Evolutionary conservation across 1,139 yeast genomes (phyloP).

Genomic region (Geotrichum europaeum): DNA sequence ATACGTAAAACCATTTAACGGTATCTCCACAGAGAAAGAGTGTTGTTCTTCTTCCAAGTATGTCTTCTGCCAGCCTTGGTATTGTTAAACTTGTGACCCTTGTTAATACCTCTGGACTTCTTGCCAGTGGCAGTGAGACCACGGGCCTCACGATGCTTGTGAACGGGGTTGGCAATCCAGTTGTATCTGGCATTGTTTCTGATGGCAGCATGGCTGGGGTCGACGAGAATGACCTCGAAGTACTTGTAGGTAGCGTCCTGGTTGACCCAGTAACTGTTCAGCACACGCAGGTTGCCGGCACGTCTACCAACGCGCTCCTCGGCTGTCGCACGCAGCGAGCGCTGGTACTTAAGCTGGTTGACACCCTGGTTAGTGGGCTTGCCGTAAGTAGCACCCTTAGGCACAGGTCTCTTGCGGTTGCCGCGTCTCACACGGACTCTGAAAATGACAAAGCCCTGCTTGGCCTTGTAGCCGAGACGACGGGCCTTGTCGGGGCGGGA

Average conservation of each 20-base stretch:
- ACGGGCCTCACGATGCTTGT: constrained; percentile 99
- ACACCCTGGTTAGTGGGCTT: constrained; percentile 99
- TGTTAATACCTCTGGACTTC: constrained; percentile 99
- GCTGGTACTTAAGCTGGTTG: constrained; percentile 98
- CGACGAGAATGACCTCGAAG: constrained; percentile 95
- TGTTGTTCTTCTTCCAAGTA: constrained; percentile 99
- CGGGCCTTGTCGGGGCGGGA: constrained; percentile 99
- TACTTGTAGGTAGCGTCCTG: constrained; percentile 99
- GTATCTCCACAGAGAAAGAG: constrained; percentile 99
- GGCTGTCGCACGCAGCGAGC: constrained; percentile 95
- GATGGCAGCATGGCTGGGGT: constrained; percentile 98
- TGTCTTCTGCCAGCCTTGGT: constrained; percentile 96
- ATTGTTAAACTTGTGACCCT: constrained; percentile 99
- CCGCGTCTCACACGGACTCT: constrained; percentile 99
- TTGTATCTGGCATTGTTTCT: constrained; percentile 98
- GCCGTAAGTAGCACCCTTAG: constrained; percentile 99
- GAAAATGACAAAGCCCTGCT: constrained; percentile 98
- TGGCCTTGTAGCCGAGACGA: constrained; percentile 99
- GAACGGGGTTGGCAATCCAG: constrained; percentile 99
- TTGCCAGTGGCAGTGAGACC: constrained; percentile 98
- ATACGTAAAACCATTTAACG: constrained; percentile 48
- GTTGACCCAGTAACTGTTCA: constrained; percentile 99
- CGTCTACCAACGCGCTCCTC: constrained; percentile 99
- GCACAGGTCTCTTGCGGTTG: constrained; percentile 99
- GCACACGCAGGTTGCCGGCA: constrained; percentile 97